Conservation (phyloP, 108 stramenopile species). For the Nitzschia sp. region DNA sequence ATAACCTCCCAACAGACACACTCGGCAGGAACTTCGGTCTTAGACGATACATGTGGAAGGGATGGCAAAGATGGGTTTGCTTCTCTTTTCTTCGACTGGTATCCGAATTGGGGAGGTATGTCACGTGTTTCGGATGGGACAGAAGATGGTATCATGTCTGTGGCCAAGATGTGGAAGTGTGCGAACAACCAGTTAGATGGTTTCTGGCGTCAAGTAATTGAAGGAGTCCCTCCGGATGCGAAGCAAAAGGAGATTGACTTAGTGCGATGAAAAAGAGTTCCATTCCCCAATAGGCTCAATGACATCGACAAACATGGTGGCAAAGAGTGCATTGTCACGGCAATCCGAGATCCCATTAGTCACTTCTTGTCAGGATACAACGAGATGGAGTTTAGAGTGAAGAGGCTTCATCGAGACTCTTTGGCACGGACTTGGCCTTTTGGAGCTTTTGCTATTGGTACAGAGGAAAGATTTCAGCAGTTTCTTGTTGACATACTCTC, state of each 20-base stretch:
- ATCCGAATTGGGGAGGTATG: neutral
- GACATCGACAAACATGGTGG: neutral
- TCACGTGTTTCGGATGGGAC: neutral
- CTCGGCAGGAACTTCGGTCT: neutral
- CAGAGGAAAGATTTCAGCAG: neutral
- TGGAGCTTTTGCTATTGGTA: neutral
- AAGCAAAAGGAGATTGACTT: neutral
- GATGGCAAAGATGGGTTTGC: neutral
- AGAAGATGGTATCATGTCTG: neutral
- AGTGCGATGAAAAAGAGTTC: neutral
- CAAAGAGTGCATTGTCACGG: conserved; percentile 17
- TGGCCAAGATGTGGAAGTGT: neutral
- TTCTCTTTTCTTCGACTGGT: neutral
- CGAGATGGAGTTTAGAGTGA: conserved; percentile 32
- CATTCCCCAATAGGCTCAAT: neutral
- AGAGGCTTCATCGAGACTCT: neutral
- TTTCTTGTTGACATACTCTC: neutral
- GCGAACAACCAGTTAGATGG: neutral
- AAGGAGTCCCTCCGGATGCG: neutral
- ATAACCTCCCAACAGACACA: neutral
- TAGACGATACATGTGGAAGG: too few relatives aligned
- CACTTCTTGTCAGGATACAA: conserved; percentile 45
- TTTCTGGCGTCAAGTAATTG: conserved; percentile 4
- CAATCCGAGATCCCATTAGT: conserved; percentile 34
- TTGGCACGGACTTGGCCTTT: neutral